Conservation (phyloP, 2,329 filamentous ascomycete genomes). For the Whalleya microplaca region DNA sequence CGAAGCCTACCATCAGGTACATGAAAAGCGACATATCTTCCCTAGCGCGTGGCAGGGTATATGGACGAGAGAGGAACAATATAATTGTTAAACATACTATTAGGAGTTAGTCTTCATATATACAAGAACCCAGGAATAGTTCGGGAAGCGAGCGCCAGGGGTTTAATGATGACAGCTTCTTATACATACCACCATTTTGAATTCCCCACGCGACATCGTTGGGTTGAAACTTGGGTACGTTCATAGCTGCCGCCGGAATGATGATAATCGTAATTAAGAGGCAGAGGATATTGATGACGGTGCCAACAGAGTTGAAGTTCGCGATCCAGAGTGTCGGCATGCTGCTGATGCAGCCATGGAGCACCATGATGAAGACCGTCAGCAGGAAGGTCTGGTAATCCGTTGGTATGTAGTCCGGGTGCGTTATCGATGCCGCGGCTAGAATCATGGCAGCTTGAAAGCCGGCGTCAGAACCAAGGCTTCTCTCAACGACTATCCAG, state of each 20-base stretch:
- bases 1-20: not conserved
- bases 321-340: conserved; percentile 74
- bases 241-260: conserved; percentile 62
- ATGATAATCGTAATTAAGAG: conserved; percentile 69
- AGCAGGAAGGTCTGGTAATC: conserved; percentile 71
- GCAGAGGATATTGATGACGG: conserved; percentile 71
- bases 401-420: conserved; percentile 67
- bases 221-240: conserved; percentile 51
- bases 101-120: not conserved
- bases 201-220: conserved; percentile 65
- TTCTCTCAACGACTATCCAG: not conserved
- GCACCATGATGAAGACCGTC: conserved; percentile 67
- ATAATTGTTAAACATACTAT: not conserved
- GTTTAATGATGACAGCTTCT: not conserved
- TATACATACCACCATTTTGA: conserved; percentile 50
- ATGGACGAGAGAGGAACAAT: not conserved
- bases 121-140: not conserved
- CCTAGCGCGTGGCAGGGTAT: not conserved
- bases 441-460: conserved; percentile 66
- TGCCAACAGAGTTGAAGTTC: conserved; percentile 70
- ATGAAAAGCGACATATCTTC: not conserved
- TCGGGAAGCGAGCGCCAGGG: not conserved
- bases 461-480: not conserved
- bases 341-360: conserved; percentile 69
- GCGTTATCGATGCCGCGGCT: conserved; percentile 68